Evolutionary conservation across 83 land plant species (phyloP), one percentile per base, ranked within the genome.

Genomic region (Picea abies): DNA sequence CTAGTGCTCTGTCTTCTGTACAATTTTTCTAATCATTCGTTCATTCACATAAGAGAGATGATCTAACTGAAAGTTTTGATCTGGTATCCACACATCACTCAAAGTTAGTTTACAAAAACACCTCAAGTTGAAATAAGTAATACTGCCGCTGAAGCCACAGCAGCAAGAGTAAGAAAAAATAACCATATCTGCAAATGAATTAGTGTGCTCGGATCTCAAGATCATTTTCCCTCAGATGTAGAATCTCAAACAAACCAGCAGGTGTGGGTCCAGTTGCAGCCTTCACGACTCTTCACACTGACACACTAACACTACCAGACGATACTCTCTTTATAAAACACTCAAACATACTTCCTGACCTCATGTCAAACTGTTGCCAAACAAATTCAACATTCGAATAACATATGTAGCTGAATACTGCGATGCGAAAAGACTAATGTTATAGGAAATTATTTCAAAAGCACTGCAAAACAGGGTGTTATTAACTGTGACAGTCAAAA

Each of bases 311-410:
- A 75, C 23, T 75, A n/a, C 26, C 58, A 75, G 60, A 75, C 49
- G 78, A 20, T 41, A 47, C 16, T 75, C 35, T 75, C 58, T 47
- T 41, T 72, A 44, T n/a, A 19, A 75, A 49, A 75, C 8, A 75
- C 58, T 75, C 49, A 47, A 75, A 75, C 22, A 75, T 39, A 12
- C 58, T 75, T 60, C 60, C 49, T 17, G 16, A 56, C 20, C 52
- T 75, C 78, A 75, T 47, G 23, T 15, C 41, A 22, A 47, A 75
- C 78, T 75, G 78, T 75, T 75, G 56, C 41, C 52, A 75, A 75
- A 49, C 16, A 75, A 75, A 75, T 75, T 75, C 60, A 75, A 75
- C 78, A 75, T 22, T 22, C 8, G 58, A 75, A n/a, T 75, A 75
- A 75, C 78, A 47, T 2, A n/a, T 47, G 52, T 75, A n/a, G 78